Evolutionary conservation across 2,329 filamentous ascomycete genomes (phyloP), one percentile per base, ranked within the genome.

Genomic region (Geosmithia putterillii): DNA sequence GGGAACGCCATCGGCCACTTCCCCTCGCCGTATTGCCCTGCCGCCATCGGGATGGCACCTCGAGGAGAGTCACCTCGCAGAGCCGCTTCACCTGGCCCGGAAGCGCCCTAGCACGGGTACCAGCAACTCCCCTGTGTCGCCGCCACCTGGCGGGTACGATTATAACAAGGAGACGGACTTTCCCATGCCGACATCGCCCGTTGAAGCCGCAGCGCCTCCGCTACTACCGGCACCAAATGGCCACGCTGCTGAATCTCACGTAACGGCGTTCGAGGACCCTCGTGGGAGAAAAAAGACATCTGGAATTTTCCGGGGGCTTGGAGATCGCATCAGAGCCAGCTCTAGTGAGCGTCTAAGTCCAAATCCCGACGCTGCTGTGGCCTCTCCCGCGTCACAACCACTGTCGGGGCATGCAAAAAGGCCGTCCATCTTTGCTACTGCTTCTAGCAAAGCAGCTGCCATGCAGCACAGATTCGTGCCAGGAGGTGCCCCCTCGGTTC

Each of bases 111-210:
- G 54, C 17, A 58, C 57, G 2, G 51, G 51, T 17, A 47, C 48
- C 40, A 54, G 56, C 3, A 32, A 32, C 28, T 32, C 28, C 10
- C 10, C 28, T 14, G 62, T 59, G 38, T 62, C 59, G 38, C 57
- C 58, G 40, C 48, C 44, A 23, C 43, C 52, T 1, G 40, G 54
- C 1, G 58, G 54, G 37, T 64, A 61, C 43, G 67, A 62, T 8
- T 67, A 67, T 37, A 71, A 75, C 42, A 76, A 76, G 51, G 73
- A 76, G 51, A 74, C 65, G 0, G 72, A 67, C 1, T 48, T 61
- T 19, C 20, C 50, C 14, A 42, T 42, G 8, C 28, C 25, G 12
- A 35, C 39, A 21, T 47, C 46, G 14, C 43, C 46, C 41, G 21
- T 50, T 14, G 44, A 8, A 32, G 28, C 47, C 22, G 18, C n/a